Base-by-base conservation (phyloP, 2,329 filamentous ascomycete species). In the Neophaeococcomyces aloes region DNA sequence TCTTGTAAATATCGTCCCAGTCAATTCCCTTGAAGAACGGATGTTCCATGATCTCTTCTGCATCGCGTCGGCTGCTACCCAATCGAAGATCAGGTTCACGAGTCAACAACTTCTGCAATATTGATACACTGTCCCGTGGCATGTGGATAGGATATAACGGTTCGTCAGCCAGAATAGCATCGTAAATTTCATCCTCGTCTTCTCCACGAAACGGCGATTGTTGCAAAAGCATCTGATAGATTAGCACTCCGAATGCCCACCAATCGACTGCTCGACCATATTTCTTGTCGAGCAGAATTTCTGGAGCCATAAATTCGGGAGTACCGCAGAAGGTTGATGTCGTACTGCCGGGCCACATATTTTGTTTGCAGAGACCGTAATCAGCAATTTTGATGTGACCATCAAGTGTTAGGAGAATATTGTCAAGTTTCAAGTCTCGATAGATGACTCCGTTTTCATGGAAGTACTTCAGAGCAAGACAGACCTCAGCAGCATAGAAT, bases 381-480 rank as follows among this genome's bases (percentile, higher is more conserved):
- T 98, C 91, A 42, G 78, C 91, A 71, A 98, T 87, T 74, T 96
- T 96, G 71, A 98, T 94, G 63, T 98, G 91, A 19, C 91, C 91
- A 59, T 98, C 91, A 35, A 94, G 73, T 1, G 87, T 93, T 58
- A 98, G 71, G 36, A 98, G 75, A 60, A 98, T 98, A 63, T 98
- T 86, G 64, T 86, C 81, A 47, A 85, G 71, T 62, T 86, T 86
- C 62, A 86, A 63, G 66, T 86, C 81, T 64, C 81, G 78, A 66
- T 98, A 98, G 56, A 98, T 95, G 59, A 98, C 91, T 44, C 91
- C 91, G 62, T 98, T 96, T 65, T 98, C 91, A 60, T 98, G 91
- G 75, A 98, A 96, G 65, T 98, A 98, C 65, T 98, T 98, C 57
- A 98, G 71, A 13, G 91, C 91, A 60, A 98, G 67, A 70, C 91